Evolutionary conservation across 768 basidiomycete species (phyloP).

Genomic region (Mycena pura): DNA sequence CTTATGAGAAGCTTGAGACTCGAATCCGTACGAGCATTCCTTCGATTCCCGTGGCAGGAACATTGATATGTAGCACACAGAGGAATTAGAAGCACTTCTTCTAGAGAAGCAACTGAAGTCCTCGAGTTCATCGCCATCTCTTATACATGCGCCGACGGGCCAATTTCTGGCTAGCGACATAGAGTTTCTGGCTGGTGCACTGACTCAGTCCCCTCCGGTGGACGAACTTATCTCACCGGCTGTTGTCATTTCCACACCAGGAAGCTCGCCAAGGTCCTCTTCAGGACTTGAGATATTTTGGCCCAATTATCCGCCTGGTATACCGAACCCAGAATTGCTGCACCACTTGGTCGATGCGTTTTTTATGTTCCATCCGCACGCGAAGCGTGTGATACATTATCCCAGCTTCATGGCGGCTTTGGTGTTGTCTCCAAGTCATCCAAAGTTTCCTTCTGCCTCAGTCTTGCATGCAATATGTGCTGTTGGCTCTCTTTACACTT

Average conservation of each 20-base stretch:
- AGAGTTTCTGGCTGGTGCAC: constrained; percentile 9
- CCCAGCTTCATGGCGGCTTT: constrained; percentile 70
- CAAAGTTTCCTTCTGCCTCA: constrained; percentile 73
- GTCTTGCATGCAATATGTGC: constrained; percentile 90
- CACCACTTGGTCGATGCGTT: constrained; percentile 67
- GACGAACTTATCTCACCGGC: constrained; percentile 16
- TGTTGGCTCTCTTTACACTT: constrained; percentile 76
- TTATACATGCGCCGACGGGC: constrained; percentile 7
- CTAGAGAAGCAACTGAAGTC: constrained; percentile 57
- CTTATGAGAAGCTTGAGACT: constrained; percentile 68
- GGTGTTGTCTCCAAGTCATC: constrained; percentile 67
- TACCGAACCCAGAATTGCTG: constrained; percentile 68
- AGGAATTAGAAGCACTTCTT: constrained; percentile 72
- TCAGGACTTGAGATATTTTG: constrained; percentile 49
- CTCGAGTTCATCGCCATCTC: constrained; percentile 6
- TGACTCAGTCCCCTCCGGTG: constrained; percentile 9
- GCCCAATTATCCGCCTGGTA: constrained; percentile 66
- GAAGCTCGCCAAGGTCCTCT: constrained; percentile 18
- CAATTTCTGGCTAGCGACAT: constrained; percentile 10
- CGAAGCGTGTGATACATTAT: constrained; percentile 71
- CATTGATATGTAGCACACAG: constrained; percentile 39
- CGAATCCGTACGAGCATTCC: constrained; percentile 61
- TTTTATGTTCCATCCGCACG: constrained; percentile 79
- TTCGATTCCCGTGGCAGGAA: not conserved
- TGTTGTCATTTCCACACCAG: constrained; percentile 1